Conservation (phyloP, 495 filamentous ascomycete genomes). For the Penicillium waksmanii region DNA sequence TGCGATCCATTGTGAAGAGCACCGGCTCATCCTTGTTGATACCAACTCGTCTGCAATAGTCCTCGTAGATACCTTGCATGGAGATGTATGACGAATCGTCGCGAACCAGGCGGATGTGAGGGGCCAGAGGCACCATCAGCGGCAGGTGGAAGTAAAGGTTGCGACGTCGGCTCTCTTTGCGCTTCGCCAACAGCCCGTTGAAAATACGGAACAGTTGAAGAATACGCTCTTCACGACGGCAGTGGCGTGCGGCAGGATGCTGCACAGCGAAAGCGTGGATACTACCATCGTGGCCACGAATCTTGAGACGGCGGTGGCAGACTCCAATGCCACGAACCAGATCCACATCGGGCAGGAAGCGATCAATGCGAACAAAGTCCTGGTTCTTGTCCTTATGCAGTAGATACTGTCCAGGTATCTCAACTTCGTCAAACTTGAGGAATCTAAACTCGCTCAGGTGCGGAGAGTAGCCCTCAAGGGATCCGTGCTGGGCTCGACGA, state of each 20-base stretch:
- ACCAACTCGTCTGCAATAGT: slow-evolving; percentile 84
- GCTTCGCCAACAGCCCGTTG: slow-evolving; percentile 84
- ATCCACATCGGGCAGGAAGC: slow-evolving; percentile 92
- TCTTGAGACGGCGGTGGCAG: slow-evolving; percentile 90
- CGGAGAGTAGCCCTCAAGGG: slow-evolving; percentile 79
- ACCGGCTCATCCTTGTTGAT: slow-evolving; percentile 94
- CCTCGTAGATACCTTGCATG: slow-evolving; percentile 91
- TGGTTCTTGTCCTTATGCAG: slow-evolving; percentile 97
- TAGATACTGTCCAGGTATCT: slow-evolving; percentile 96
- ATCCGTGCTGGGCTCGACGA: slow-evolving; percentile 69
- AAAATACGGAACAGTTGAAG: slow-evolving; percentile 97
- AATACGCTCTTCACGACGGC: slow-evolving; percentile 91
- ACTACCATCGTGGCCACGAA: slow-evolving; percentile 97
- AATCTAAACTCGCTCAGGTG: slow-evolving; percentile 96
- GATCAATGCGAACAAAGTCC: slow-evolving; percentile 95
- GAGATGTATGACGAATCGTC: slow-evolving; percentile 95
- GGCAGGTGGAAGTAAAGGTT: slow-evolving; percentile 96
- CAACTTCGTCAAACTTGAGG: slow-evolving; percentile 97
- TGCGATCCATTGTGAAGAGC: slow-evolving; percentile 91
- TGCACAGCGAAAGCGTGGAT: slow-evolving; percentile 94
- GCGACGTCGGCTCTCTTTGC: slow-evolving; percentile 90
- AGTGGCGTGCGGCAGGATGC: slow-evolving; percentile 88
- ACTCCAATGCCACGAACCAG: slow-evolving; percentile 84
- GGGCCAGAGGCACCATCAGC: slow-evolving; percentile 90
- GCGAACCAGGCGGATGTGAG: slow-evolving; percentile 89